Evolutionary conservation across 2,329 filamentous ascomycete species (phyloP).

Genomic region (Hypoxylon sp.): DNA sequence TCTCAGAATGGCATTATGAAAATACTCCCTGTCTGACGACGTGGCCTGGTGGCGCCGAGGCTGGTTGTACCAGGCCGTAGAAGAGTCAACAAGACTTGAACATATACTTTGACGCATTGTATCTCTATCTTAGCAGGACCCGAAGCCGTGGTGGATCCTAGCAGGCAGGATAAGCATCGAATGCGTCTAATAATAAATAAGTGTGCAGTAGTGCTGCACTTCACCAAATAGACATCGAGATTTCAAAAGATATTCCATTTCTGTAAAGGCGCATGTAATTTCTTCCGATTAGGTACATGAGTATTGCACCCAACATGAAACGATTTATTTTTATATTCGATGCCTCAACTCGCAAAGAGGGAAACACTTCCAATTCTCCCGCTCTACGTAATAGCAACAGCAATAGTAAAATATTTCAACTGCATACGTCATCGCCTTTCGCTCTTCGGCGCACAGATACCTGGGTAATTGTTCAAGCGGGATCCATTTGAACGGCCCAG

Average conservation of each 20-base stretch:
- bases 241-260: neutral
- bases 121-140: conserved; percentile 19
- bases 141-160: conserved; percentile 34
- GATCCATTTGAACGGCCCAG: conserved; percentile 24
- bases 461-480: conserved; percentile 9
- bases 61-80: conserved; percentile 1
- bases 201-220: neutral
- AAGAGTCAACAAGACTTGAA: neutral
- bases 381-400: too few relatives aligned
- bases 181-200: conserved; percentile 35
- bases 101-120: neutral
- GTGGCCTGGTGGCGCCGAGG: conserved; percentile 20
- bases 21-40: conserved; percentile 10
- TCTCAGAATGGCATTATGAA: neutral
- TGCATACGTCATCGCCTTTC: conserved; percentile 34
- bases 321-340: neutral
- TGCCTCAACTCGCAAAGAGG: neutral
- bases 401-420: neutral
- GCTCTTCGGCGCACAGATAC: conserved; percentile 7
- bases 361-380: too few relatives aligned
- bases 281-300: neutral
- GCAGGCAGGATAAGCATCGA: conserved; percentile 20
- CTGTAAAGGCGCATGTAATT: neutral
- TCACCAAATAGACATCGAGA: conserved; percentile 2
- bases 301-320: neutral